Evolutionary conservation across 768 basidiomycete genomes (phyloP).

Genomic region (Rhodotorula babjevae): DNA sequence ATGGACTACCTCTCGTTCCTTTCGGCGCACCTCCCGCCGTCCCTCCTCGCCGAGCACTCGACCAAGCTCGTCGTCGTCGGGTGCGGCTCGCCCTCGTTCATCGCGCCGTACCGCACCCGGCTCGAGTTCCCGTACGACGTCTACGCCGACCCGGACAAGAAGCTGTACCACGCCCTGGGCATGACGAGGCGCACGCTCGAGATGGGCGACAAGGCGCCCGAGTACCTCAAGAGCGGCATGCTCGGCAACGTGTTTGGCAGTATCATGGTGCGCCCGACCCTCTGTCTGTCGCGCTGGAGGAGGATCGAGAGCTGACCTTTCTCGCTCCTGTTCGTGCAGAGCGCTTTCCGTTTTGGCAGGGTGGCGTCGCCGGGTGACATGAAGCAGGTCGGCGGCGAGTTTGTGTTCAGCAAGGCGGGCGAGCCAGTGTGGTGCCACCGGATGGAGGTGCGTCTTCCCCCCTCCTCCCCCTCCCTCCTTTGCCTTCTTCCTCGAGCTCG

Average conservation of each 20-base stretch:
- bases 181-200: constrained; percentile 60
- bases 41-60: constrained; percentile 43
- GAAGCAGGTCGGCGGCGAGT: constrained; percentile 82
- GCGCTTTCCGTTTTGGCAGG: constrained; percentile 60
- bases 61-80: constrained; percentile 31
- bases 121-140: constrained; percentile 18
- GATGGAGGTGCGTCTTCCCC: constrained; percentile 12
- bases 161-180: constrained; percentile 60
- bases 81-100: constrained; percentile 17
- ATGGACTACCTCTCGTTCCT: constrained; percentile 81
- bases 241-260: constrained; percentile 58
- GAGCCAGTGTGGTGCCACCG: constrained; percentile 10
- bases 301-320: too few species aligned
- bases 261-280: constrained; percentile 57
- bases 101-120: constrained; percentile 18
- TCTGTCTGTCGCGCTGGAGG: constrained; percentile 57
- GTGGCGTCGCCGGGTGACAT: constrained; percentile 54
- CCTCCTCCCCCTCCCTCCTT: not conserved
- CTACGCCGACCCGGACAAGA: constrained; percentile 27
- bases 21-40: constrained; percentile 52
- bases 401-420: constrained; percentile 54
- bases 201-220: constrained; percentile 8
- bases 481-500: too few species aligned
- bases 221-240: constrained; percentile 48
- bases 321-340: constrained; percentile 52